These are phyloP conservation scores for Graphilbum fragrans DNA, from an alignment of 2,329 filamentous ascomycete genomes.

Conservation along the genomic window DNA sequence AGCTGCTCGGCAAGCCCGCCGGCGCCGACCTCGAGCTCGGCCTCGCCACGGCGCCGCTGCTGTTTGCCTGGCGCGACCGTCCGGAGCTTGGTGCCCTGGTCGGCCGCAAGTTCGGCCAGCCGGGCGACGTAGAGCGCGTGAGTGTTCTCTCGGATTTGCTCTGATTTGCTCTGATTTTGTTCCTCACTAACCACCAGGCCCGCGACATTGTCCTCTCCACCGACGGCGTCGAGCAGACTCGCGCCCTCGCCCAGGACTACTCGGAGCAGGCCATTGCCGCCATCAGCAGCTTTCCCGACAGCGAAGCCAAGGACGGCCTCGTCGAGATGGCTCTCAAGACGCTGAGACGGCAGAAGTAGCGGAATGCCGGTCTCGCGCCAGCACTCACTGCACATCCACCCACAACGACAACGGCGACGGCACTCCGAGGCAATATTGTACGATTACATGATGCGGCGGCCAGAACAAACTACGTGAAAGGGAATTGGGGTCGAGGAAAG, in stretches of 20 bases:
- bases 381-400: not conserved
- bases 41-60: slow-evolving; percentile 79
- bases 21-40: slow-evolving; percentile 90
- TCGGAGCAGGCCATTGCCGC: slow-evolving; percentile 76
- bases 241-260: slow-evolving; percentile 82
- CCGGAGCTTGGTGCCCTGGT: slow-evolving; percentile 77
- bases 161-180: not conserved
- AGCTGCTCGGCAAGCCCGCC: slow-evolving; percentile 85
- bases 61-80: slow-evolving; percentile 92
- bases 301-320: slow-evolving; percentile 83
- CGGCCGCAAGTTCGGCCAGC: slow-evolving; percentile 73
- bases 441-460: too few relatives aligned
- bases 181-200: slow-evolving; percentile 43
- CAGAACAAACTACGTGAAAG: too few relatives aligned
- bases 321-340: slow-evolving; percentile 92
- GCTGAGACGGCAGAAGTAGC: slow-evolving; percentile 70
- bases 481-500: too few relatives aligned
- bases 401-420: too few relatives aligned
- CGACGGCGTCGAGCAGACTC: slow-evolving; percentile 83
- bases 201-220: slow-evolving; percentile 72
- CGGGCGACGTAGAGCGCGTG: slow-evolving; percentile 79
- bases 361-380: not conserved
- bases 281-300: slow-evolving; percentile 78
- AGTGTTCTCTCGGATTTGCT: slow-evolving; percentile 27
- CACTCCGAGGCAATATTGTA: too few relatives aligned